These are phyloP conservation scores for Neurospora terricola DNA, from an alignment of 495 filamentous ascomycete genomes.

Conservation along the genomic window DNA sequence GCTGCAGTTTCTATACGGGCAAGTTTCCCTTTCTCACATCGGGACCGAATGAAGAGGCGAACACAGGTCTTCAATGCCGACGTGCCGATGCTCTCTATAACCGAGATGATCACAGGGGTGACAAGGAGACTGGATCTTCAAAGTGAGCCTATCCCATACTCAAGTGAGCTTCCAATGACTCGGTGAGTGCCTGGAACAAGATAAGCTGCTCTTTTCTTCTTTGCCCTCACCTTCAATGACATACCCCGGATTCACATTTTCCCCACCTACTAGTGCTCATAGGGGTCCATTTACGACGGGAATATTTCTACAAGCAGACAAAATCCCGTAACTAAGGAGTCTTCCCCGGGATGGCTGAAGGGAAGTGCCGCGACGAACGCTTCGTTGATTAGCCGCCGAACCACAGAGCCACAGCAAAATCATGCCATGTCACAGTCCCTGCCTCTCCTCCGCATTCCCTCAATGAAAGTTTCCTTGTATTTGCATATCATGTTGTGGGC, in stretches of 20 bases:
- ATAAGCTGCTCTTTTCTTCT: background rate
- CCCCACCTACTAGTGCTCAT: background rate
- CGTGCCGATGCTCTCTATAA: background rate
- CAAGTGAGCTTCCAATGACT: background rate
- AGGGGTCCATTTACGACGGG: background rate
- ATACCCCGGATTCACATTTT: background rate
- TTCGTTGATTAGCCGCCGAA: background rate
- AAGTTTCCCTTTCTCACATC: background rate
- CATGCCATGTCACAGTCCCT: background rate
- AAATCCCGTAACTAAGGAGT: background rate
- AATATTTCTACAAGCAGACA: background rate
- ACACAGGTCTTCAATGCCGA: background rate
- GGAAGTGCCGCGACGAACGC: background rate
- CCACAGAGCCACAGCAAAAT: background rate
- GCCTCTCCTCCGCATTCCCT: background rate
- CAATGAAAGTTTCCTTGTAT: background rate
- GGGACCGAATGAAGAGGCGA: background rate
- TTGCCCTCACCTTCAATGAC: background rate
- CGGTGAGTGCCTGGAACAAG: background rate
- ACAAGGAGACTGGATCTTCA: background rate
- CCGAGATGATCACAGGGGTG: background rate
- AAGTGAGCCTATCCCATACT: background rate
- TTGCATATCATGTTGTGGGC: background rate
- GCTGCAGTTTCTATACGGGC: background rate
- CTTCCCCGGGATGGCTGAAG: background rate